Evolutionary conservation across 768 basidiomycete genomes (phyloP).

Genomic region (Kwoniella sp.): DNA sequence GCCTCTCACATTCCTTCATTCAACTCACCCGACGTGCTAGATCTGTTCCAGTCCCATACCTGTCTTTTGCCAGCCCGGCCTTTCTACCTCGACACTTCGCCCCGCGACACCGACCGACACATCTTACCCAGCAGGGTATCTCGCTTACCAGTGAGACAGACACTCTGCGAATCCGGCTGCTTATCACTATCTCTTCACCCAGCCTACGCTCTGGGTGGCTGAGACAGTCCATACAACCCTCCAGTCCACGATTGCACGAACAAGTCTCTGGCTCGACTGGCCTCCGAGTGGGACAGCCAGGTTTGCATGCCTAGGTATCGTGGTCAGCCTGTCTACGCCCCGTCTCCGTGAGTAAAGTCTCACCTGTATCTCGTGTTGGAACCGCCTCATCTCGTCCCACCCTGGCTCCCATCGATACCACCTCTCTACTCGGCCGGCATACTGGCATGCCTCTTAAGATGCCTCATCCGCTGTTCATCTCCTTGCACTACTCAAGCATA

Average conservation of each 20-base stretch:
- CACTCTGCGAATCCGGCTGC: background rate
- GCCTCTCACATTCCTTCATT: slow-evolving; percentile 1
- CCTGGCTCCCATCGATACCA: background rate
- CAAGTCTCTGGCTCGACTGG: background rate
- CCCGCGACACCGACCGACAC: too few relatives aligned
- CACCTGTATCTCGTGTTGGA: background rate
- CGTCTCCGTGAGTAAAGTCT: background rate
- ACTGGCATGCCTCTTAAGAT: too few relatives aligned
- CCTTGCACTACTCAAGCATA: too few relatives aligned
- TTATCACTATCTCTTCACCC: background rate
- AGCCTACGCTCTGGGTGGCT: background rate
- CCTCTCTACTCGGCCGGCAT: too few relatives aligned
- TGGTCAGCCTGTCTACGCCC: background rate
- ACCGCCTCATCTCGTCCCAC: background rate
- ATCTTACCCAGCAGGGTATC: too few relatives aligned
- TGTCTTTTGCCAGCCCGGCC: slow-evolving; percentile 7
- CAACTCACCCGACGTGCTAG: background rate
- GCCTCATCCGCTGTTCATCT: too few relatives aligned
- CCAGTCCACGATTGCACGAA: background rate
- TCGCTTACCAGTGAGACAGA: too few relatives aligned
- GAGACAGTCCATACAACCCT: background rate
- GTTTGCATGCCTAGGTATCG: background rate
- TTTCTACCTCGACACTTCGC: too few relatives aligned
- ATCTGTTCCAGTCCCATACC: background rate
- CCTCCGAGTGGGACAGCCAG: background rate